phyloP scores from a whole-genome alignment of 345 rosid genomes.

The Salix caprea region DNA sequence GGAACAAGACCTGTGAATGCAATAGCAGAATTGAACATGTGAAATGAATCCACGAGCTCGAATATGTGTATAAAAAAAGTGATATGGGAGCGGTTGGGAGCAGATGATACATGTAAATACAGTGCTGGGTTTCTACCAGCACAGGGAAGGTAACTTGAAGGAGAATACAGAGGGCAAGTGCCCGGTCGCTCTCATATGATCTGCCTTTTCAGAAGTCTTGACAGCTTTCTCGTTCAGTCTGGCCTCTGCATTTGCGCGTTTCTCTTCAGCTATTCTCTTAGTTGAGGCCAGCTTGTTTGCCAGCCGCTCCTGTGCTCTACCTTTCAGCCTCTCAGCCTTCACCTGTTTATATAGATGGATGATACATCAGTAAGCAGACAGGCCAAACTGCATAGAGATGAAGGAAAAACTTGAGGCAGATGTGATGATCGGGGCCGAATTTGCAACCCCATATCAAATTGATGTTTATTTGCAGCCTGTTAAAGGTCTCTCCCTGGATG shows the following conservation, averaged over 20 bases:
- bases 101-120: conserved; percentile 2
- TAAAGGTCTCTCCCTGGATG: too few relatives aligned
- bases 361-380: not conserved
- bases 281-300: conserved; percentile 68
- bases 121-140: conserved; percentile 50
- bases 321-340: conserved; percentile 80
- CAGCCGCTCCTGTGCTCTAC: conserved; percentile 73
- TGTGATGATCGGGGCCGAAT: not conserved
- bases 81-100: not conserved
- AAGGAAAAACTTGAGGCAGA: not conserved
- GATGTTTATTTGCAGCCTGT: not conserved
- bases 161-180: conserved; percentile 72
- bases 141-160: conserved; percentile 66
- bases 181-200: conserved; percentile 80
- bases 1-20: not conserved
- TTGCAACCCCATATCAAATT: not conserved
- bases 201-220: conserved; percentile 70
- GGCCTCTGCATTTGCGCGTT: conserved; percentile 80
- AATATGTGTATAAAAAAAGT: conserved; percentile 1
- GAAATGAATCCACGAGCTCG: conserved; percentile 6
- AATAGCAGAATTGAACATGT: conserved; percentile 3
- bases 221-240: conserved; percentile 66
- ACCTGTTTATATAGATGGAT: conserved; percentile 33
- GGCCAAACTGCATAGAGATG: not conserved
- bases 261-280: conserved; percentile 78